phyloP scores from a whole-genome alignment of 306 rosid genomes.

The Malus sylvestris region DNA sequence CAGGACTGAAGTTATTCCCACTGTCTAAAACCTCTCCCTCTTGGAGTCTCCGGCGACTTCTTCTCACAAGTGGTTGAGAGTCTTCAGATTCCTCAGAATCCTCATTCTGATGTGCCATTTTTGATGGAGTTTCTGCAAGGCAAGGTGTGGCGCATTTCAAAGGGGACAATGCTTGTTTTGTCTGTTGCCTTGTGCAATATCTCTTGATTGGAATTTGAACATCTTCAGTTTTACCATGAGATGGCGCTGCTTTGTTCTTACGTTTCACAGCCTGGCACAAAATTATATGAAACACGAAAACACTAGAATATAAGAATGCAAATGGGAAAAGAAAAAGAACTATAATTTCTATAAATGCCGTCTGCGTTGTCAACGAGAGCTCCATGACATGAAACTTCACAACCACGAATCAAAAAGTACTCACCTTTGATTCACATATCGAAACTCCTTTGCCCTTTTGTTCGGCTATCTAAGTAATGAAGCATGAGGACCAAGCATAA shows the following conservation, averaged over 20 bases:
- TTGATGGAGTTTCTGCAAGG: not conserved
- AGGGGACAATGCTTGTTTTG: not conserved
- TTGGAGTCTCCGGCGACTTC: not conserved
- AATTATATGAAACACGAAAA: not conserved
- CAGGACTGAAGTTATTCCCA: not conserved
- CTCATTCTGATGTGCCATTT: not conserved
- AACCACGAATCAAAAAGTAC: not conserved
- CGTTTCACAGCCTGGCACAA: not conserved
- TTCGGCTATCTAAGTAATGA: not conserved
- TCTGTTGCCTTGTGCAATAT: conserved; percentile 2
- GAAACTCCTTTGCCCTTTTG: not conserved
- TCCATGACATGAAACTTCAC: not conserved
- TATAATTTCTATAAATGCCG: not conserved
- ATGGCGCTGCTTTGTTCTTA: not conserved
- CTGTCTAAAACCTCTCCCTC: not conserved
- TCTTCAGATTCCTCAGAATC: conserved; percentile 4
- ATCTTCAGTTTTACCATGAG: not conserved
- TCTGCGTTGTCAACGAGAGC: not conserved
- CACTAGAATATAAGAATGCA: not conserved
- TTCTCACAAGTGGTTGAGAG: not conserved
- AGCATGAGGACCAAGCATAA: not conserved
- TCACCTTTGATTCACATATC: not conserved
- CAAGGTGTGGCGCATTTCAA: not conserved
- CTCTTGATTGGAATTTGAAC: not conserved
- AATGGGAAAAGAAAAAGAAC: not conserved